These are phyloP conservation scores for Penicillium chermesinum DNA, from an alignment of 495 filamentous ascomycete genomes.

Conservation along the genomic window DNA sequence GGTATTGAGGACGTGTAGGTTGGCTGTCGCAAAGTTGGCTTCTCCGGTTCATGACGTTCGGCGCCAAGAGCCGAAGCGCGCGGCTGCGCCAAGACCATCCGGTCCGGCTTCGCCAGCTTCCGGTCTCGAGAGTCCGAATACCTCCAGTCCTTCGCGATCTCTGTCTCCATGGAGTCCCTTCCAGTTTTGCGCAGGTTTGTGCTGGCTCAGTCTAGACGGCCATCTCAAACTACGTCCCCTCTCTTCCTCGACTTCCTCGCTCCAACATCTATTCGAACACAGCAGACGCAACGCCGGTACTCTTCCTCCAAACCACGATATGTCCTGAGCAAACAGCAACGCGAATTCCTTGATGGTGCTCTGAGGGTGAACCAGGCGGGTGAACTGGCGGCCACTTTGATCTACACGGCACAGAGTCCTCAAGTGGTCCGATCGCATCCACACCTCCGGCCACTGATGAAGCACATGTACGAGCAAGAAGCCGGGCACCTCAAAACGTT, in stretches of 20 bases:
- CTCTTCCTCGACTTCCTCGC: constrained; percentile 42
- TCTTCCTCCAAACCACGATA: constrained; percentile 43
- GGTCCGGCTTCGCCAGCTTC: background rate
- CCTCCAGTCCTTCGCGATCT: background rate
- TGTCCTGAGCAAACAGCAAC: constrained; percentile 64
- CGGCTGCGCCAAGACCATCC: constrained; percentile 15
- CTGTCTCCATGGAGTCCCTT: constrained; percentile 13
- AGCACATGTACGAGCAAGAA: constrained; percentile 98
- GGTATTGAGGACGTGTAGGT: background rate
- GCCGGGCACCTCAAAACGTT: constrained; percentile 79
- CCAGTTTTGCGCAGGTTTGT: constrained; percentile 18
- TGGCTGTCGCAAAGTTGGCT: constrained; percentile 17
- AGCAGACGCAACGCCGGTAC: constrained; percentile 30
- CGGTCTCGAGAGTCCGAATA: background rate
- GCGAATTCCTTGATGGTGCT: constrained; percentile 72
- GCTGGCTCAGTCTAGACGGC: constrained; percentile 13
- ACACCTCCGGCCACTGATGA: constrained; percentile 82
- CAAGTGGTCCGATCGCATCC: constrained; percentile 72
- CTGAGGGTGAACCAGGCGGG: constrained; percentile 89
- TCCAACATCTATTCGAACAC: constrained; percentile 24
- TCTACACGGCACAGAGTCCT: constrained; percentile 76
- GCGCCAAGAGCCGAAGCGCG: constrained; percentile 25
- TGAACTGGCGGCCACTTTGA: constrained; percentile 80
- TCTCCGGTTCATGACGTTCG: constrained; percentile 26
- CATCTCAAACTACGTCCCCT: constrained; percentile 13